These are phyloP conservation scores for Hanseniaspora mollemarum DNA, from an alignment of 805 yeast genomes.

Conservation along the genomic window DNA sequence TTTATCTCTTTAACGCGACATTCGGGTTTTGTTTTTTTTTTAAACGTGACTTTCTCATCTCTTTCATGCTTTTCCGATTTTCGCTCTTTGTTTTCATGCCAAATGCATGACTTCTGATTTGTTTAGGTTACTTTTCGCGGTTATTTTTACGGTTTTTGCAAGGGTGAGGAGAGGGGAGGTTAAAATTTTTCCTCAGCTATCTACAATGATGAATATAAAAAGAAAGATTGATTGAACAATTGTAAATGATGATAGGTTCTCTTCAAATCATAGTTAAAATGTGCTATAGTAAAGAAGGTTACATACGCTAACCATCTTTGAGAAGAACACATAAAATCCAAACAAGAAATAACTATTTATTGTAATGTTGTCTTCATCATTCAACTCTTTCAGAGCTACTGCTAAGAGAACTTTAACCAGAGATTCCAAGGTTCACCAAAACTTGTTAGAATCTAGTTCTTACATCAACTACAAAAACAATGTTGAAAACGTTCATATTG, in stretches of 20 bases:
- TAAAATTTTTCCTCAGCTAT: too few species aligned
- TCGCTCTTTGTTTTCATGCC: background rate
- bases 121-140: background rate
- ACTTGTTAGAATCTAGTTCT: constrained; percentile 69
- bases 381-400: constrained; percentile 34
- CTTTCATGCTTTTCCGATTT: background rate
- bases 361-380: constrained; percentile 28
- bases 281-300: background rate
- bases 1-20: background rate
- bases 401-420: constrained; percentile 34
- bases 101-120: background rate
- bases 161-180: too few species aligned
- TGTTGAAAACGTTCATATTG: constrained; percentile 76
- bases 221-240: background rate
- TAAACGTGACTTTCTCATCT: too few species aligned
- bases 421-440: constrained; percentile 70
- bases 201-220: background rate
- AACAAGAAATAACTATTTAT: background rate
- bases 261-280: too few species aligned
- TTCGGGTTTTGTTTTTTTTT: background rate
- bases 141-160: too few species aligned
- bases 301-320: too few species aligned
- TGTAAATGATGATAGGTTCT: too few species aligned
- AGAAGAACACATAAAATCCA: too few species aligned
- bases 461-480: constrained; percentile 87